A percentile compares a stretch with the other conserved stretches of the same genome.
These are phyloP conservation scores for Neospora caninum DNA, from an alignment of 169 alveolate species.

Conservation along the genomic window DNA sequence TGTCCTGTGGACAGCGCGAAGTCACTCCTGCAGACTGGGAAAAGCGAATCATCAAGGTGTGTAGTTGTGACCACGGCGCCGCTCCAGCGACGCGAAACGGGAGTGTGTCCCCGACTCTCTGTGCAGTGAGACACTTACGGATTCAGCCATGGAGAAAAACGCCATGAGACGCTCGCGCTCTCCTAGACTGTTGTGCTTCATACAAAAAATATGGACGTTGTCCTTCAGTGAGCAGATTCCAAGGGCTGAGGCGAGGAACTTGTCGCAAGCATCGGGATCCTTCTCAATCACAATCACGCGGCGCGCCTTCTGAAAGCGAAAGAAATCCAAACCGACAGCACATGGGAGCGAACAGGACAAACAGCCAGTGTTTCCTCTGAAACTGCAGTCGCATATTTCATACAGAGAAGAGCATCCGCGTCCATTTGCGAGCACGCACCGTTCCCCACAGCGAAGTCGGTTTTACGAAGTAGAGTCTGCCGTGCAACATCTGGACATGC, in stretches of 20 bases:
- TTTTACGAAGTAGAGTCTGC: no score
- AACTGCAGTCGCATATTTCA: no score
- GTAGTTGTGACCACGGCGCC: no score
- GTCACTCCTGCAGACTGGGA: no score
- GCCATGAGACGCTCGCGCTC: not conserved
- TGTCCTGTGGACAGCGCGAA: no score
- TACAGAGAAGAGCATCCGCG: no score
- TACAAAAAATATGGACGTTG: slow-evolving; percentile 11
- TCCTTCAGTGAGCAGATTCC: not conserved
- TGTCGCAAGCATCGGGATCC: not conserved
- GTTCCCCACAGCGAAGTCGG: no score
- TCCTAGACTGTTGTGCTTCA: not conserved
- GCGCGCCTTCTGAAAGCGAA: not conserved
- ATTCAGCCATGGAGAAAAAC: not conserved
- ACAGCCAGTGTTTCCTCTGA: not conserved
- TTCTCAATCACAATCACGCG: not conserved
- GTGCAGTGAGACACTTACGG: not conserved
- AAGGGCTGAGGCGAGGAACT: not conserved
- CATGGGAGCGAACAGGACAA: not conserved
- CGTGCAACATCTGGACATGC: no score
- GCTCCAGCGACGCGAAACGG: no score
- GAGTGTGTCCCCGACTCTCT: no score
- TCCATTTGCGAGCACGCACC: no score
- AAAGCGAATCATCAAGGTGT: no score
- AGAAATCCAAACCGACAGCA: not conserved